Evolutionary conservation across 331 rosid species (phyloP), one percentile per base, ranked within the genome.

Genomic region (Acacia pycnantha): DNA sequence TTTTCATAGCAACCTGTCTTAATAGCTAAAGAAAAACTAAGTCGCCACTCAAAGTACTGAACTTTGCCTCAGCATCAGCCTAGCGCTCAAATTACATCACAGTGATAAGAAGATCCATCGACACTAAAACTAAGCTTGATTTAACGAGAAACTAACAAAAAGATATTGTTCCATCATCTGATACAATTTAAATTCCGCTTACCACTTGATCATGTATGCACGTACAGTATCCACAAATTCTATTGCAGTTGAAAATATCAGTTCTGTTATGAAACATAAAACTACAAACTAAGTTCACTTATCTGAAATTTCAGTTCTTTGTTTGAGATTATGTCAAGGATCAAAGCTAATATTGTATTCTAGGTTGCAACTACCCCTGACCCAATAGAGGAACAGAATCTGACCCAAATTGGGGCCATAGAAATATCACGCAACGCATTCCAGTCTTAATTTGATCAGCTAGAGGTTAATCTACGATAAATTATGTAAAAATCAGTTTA

Each of bases 31-130:
- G 59, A 29, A 22, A n/a, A 75, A 51, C 4, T 6, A 73, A 48
- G 68, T 59, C 70, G 37, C 27, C 44, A 22, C 66, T 82, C 54
- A 22, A 64, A 66, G 48, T 53, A 43, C 77, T 35, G 72, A 26
- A 75, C 50, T 44, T 53, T 59, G 29, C 59, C 70, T 69, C 70
- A 70, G 54, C 56, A 82, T 61, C 79, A 59, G 33, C 18, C 58
- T 65, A 41, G 33, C 58, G 50, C 47, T 61, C 51, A 74, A 8
- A 43, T 35, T 22, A 44, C 65, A 66, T 74, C 37, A 73, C 26
- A 56, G 70, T 41, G 37, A 79, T 50, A 13, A n/a, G 77, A 74
- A 79, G 51, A 78, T 74, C 66, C 31, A 53, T 18, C n/a, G 31
- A 72, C 19, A 67, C 76, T 35, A 43, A 46, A 54, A 43, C 18